phyloP scores from a whole-genome alignment of 345 rosid genomes.

The Gossypioides kirkii region DNA sequence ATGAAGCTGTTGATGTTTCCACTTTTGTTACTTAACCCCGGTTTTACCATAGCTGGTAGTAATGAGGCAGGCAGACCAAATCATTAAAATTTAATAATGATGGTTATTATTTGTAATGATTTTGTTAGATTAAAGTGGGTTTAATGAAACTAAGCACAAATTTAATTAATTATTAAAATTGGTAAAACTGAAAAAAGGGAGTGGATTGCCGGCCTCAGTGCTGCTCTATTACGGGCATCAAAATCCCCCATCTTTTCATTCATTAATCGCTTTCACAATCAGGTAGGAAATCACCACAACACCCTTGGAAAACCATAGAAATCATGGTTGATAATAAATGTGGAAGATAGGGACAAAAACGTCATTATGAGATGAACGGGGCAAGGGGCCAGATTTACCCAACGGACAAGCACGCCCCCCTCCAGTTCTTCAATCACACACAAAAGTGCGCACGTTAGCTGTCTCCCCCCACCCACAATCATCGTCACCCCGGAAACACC shows the following conservation, averaged over 20 bases:
- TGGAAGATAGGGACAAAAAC: background rate
- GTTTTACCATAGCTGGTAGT: too few relatives aligned
- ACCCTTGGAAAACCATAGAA: conserved; percentile 9
- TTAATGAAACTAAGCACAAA: background rate
- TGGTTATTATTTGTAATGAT: background rate
- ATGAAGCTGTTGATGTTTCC: background rate
- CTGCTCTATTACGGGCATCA: conserved; percentile 13
- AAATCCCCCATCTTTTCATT: background rate
- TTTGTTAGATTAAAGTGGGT: background rate
- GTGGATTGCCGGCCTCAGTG: background rate
- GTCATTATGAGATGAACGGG: conserved; percentile 19
- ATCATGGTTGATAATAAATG: background rate
- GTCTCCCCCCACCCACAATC: conserved; percentile 19
- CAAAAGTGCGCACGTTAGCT: conserved; percentile 26
- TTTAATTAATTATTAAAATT: background rate
- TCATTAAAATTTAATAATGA: background rate
- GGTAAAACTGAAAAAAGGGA: background rate
- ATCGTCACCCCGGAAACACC: background rate
- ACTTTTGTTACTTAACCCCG: background rate
- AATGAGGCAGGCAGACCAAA: background rate
- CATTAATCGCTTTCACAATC: conserved; percentile 14
- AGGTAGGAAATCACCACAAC: background rate
- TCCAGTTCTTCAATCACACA: conserved; percentile 7
- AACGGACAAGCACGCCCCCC: conserved; percentile 26
- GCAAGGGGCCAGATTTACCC: conserved; percentile 18